Evolutionary conservation across 1,284 basidiomycete genomes (phyloP).

Genomic region (Coniferiporia weirii): DNA sequence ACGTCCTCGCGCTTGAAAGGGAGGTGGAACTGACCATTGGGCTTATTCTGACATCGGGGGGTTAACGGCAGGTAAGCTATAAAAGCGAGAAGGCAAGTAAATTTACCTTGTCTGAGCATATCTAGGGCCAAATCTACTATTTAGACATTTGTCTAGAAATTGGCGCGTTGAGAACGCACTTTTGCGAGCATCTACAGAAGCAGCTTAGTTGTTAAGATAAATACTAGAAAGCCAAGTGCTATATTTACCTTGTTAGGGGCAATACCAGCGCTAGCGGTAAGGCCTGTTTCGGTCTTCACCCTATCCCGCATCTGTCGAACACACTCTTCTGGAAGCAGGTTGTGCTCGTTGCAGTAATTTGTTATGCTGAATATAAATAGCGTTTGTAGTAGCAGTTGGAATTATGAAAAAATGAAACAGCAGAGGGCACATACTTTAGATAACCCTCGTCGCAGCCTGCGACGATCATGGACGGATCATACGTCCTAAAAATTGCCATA

Average conservation of each 20-base stretch:
- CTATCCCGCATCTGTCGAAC: conserved; percentile 70
- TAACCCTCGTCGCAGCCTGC: conserved; percentile 47
- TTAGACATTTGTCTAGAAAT: neutral
- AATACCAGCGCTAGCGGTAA: conserved; percentile 92
- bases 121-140: conserved; percentile 40
- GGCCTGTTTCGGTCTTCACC: conserved; percentile 69
- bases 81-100: conserved; percentile 2
- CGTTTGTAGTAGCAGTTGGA: conserved; percentile 29
- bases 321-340: conserved; percentile 64
- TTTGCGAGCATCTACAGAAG: conserved; percentile 61
- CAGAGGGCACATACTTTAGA: conserved; percentile 35
- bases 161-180: conserved; percentile 35
- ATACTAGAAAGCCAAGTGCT: conserved; percentile 15
- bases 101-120: conserved; percentile 82
- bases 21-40: conserved; percentile 85
- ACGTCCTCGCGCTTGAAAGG: conserved; percentile 63
- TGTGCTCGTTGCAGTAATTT: conserved; percentile 63
- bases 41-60: conserved; percentile 72
- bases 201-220: conserved; percentile 7
- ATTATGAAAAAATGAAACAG: neutral
- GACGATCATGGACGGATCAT: conserved; percentile 43
- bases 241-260: conserved; percentile 74
- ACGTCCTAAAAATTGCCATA: conserved; percentile 30
- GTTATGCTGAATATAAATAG: conserved; percentile 53
- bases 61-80: conserved; percentile 1